phyloP scores from a whole-genome alignment of 441 rosid genomes.

The Flueggea neowawraea region DNA sequence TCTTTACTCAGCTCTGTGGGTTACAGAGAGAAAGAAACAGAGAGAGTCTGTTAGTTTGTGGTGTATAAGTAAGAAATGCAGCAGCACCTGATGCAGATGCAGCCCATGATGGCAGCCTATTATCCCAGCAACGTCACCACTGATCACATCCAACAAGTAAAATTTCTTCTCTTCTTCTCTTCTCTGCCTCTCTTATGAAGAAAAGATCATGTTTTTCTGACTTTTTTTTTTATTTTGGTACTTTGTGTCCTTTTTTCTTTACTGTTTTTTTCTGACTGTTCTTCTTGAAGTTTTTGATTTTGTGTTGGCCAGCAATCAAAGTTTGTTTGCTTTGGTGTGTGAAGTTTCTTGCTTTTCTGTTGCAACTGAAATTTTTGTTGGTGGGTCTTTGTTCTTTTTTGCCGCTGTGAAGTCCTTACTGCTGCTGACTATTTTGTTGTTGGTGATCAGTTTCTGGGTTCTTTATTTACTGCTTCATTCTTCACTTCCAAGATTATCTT shows the following conservation, averaged over 20 bases:
- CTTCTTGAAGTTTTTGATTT: too few species aligned
- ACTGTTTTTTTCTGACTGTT: neutral
- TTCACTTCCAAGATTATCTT: neutral
- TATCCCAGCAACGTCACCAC: constrained; percentile 99
- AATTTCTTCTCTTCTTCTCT: constrained; percentile 13
- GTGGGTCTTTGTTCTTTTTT: neutral
- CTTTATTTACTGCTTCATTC: neutral
- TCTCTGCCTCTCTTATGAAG: neutral
- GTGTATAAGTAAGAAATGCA: constrained; percentile 50
- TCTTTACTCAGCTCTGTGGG: constrained; percentile 8
- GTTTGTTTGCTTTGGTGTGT: neutral
- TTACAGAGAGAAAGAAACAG: constrained; percentile 20
- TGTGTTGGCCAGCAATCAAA: too few species aligned
- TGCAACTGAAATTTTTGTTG: neutral
- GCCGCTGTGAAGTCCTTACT: too few species aligned
- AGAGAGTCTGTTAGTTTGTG: constrained; percentile 20
- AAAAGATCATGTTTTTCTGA: neutral
- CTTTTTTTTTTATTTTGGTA: neutral
- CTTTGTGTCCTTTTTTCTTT: neutral
- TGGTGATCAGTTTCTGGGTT: neutral
- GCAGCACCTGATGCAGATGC: constrained; percentile 99
- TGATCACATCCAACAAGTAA: constrained; percentile 99
- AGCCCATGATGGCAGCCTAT: constrained; percentile 99
- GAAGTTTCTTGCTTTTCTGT: neutral
- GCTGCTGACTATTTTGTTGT: too few species aligned